These are phyloP conservation scores for Sonneratia caseolaris DNA, from an alignment of 345 rosid species.

Conservation along the genomic window DNA sequence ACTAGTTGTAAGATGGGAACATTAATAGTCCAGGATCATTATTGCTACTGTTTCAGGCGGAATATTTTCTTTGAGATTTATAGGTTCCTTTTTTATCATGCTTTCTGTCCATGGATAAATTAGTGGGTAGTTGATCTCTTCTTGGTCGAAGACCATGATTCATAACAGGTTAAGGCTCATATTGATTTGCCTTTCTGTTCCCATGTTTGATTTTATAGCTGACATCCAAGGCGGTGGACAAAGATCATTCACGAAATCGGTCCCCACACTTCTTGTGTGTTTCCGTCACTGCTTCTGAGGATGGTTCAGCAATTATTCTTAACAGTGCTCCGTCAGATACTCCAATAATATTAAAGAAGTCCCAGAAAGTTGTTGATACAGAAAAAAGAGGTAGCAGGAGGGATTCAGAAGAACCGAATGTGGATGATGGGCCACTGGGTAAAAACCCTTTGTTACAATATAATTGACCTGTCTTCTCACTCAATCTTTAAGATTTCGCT, in stretches of 20 bases:
- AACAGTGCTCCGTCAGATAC: conserved; percentile 31
- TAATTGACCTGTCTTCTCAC: not conserved
- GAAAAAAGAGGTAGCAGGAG: conserved; percentile 12
- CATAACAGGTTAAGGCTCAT: not conserved
- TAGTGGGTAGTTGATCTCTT: not conserved
- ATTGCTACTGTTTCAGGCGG: not conserved
- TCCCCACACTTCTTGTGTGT: conserved; percentile 63
- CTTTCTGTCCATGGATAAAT: not conserved
- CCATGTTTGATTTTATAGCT: conserved; percentile 30
- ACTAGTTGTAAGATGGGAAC: not conserved
- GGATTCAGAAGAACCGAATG: conserved; percentile 10
- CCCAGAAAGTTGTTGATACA: conserved; percentile 26
- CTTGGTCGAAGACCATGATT: not conserved
- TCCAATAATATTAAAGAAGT: conserved; percentile 44
- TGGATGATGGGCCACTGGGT: conserved; percentile 27
- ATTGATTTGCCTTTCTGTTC: not conserved
- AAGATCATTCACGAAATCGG: conserved; percentile 53
- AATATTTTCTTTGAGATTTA: not conserved
- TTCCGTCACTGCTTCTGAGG: conserved; percentile 40
- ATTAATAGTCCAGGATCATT: not conserved
- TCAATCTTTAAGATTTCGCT: not conserved
- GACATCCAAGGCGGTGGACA: conserved; percentile 59
- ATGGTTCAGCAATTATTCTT: conserved; percentile 34
- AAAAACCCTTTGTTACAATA: conserved; percentile 6
- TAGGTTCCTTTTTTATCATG: not conserved